phyloP scores from a whole-genome alignment of 441 rosid species.

The Adansonia grandidieri region DNA sequence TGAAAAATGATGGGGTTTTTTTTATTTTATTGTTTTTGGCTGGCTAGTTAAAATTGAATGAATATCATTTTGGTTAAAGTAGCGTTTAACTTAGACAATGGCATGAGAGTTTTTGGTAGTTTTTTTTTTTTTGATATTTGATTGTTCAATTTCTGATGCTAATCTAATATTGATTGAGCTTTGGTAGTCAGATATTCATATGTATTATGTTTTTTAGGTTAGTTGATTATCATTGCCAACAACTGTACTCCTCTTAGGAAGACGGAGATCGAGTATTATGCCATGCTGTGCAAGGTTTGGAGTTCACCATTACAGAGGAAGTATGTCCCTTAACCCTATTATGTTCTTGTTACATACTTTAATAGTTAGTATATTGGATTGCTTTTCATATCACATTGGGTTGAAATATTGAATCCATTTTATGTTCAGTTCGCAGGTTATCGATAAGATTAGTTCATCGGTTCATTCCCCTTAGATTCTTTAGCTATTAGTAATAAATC shows the following conservation, averaged over 20 bases:
- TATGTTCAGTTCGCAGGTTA: neutral
- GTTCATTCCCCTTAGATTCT: neutral
- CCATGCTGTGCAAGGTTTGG: slow-evolving; percentile 86
- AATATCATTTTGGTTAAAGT: neutral
- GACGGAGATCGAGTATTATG: slow-evolving; percentile 88
- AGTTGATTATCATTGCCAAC: slow-evolving; percentile 68
- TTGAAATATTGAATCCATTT: neutral
- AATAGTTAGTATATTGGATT: neutral
- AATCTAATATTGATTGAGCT: neutral
- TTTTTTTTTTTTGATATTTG: neutral
- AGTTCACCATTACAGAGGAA: slow-evolving; percentile 89
- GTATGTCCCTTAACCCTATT: slow-evolving; percentile 45
- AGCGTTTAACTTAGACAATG: neutral
- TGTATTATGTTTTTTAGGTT: slow-evolving; percentile 43
- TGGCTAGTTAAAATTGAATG: neutral
- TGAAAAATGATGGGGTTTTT: neutral
- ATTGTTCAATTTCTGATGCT: neutral
- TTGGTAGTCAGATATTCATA: neutral
- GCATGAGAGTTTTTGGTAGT: neutral
- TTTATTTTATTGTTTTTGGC: neutral
- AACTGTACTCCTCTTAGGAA: slow-evolving; percentile 91
- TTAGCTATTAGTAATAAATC: too few species aligned
- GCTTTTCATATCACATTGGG: neutral
- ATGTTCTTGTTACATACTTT: neutral
- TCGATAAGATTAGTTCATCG: neutral